phyloP scores from a whole-genome alignment of 768 basidiomycete genomes.

The Tricholoma matsutake region DNA sequence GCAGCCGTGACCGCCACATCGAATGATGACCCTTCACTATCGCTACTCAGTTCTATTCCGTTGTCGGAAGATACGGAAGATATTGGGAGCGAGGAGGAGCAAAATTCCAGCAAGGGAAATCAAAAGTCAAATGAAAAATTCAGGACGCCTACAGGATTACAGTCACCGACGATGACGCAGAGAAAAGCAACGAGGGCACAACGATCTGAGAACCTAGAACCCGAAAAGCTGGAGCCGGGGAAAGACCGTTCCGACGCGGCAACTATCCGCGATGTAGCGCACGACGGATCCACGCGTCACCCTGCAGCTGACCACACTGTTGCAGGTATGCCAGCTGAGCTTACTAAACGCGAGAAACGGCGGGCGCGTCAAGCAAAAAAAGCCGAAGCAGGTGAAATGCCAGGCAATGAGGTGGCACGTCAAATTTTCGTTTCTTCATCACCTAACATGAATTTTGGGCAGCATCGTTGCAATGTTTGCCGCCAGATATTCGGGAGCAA shows the following conservation, averaged over 20 bases:
- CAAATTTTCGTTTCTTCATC: not conserved
- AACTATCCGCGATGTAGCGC: not conserved
- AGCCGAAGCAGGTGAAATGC: constrained; percentile 35
- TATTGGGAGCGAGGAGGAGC: constrained; percentile 4
- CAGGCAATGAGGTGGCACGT: constrained; percentile 14
- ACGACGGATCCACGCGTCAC: not conserved
- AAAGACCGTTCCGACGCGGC: not conserved
- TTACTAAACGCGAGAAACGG: constrained; percentile 79
- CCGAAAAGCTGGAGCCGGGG: not conserved
- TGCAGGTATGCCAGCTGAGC: constrained; percentile 15
- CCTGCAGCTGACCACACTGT: constrained; percentile 3
- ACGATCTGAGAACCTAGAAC: not conserved
- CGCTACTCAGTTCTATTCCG: not conserved
- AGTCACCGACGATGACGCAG: constrained; percentile 14
- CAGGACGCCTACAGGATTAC: not conserved
- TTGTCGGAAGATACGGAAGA: constrained; percentile 3
- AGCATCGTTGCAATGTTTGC: constrained; percentile 69
- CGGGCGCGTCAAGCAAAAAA: constrained; percentile 78
- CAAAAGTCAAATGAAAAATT: constrained; percentile 9
- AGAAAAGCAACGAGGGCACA: constrained; percentile 13
- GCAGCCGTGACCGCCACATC: not conserved
- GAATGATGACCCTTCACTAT: not conserved
- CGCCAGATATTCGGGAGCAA: constrained; percentile 57
- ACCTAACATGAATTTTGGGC: constrained; percentile 10
- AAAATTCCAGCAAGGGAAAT: constrained; percentile 7